Conservation (phyloP, 2,329 filamentous ascomycete genomes). For the Didymella sp. region DNA sequence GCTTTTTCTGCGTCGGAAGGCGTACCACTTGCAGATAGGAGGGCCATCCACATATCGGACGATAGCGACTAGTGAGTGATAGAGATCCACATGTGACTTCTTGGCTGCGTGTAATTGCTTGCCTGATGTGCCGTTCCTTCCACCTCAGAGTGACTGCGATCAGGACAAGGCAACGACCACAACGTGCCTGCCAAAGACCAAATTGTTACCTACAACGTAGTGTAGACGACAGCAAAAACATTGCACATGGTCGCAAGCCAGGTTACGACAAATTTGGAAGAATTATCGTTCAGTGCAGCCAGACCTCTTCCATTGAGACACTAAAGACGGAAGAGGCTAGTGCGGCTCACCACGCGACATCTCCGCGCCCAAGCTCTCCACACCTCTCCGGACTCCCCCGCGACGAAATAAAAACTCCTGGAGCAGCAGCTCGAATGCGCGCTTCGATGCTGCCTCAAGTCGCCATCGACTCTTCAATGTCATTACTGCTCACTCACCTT, state of each 20-base stretch:
- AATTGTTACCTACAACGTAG: too few relatives aligned
- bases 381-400: constrained; percentile 19
- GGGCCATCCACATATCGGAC: not conserved
- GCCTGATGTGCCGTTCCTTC: not conserved
- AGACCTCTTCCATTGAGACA: not conserved
- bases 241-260: not conserved
- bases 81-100: constrained; percentile 1
- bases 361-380: constrained; percentile 19
- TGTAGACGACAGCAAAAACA: not conserved
- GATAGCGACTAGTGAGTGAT: not conserved
- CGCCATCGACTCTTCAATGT: not conserved
- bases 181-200: not conserved
- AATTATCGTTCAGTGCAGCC: constrained; percentile 2
- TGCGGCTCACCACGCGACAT: not conserved
- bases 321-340: not conserved
- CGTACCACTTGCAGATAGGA: not conserved
- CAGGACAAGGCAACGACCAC: not conserved
- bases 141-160: not conserved
- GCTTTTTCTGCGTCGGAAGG: not conserved
- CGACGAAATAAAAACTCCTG: not conserved
- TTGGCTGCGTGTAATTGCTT: constrained; percentile 4
- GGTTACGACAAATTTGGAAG: not conserved
- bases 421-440: not conserved
- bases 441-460: not conserved
- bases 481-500: not conserved